Evolutionary conservation across 2,329 filamentous ascomycete genomes (phyloP).

Genomic region (Pestalotiopsis sp.): DNA sequence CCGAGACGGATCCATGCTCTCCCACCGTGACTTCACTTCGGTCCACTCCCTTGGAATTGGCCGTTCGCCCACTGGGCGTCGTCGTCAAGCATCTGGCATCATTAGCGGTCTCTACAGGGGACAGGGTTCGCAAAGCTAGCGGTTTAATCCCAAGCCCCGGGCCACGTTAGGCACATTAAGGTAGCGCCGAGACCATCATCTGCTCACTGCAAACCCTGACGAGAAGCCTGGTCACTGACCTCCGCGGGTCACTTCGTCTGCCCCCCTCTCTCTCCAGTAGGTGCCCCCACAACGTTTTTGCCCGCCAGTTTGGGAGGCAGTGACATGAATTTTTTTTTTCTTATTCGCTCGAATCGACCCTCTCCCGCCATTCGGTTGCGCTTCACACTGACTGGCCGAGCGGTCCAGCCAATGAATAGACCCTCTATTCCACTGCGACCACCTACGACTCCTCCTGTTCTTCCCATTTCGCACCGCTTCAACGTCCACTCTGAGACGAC

Average conservation of each 20-base stretch:
- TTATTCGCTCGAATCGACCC: neutral
- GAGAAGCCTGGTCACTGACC: neutral
- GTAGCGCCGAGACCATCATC: conserved; percentile 1
- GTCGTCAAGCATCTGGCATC: neutral
- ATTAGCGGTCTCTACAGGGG: neutral
- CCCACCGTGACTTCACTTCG: neutral
- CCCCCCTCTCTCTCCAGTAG: neutral
- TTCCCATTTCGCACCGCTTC: neutral
- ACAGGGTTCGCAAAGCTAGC: neutral
- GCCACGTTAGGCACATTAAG: neutral
- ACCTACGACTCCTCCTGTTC: neutral
- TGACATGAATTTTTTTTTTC: neutral
- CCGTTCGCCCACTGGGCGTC: neutral
- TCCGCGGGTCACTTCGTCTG: neutral
- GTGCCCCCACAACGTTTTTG: neutral
- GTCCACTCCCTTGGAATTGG: neutral
- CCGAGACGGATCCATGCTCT: neutral
- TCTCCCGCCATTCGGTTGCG: conserved; percentile 1
- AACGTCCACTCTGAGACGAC: neutral
- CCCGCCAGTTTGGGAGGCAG: neutral
- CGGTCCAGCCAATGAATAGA: conserved; percentile 5
- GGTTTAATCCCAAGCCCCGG: neutral
- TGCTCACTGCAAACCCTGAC: conserved; percentile 7
- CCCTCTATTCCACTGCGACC: neutral
- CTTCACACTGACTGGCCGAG: neutral